phyloP scores from a whole-genome alignment of 1,284 basidiomycete genomes.

The Athelia psychrophila region DNA sequence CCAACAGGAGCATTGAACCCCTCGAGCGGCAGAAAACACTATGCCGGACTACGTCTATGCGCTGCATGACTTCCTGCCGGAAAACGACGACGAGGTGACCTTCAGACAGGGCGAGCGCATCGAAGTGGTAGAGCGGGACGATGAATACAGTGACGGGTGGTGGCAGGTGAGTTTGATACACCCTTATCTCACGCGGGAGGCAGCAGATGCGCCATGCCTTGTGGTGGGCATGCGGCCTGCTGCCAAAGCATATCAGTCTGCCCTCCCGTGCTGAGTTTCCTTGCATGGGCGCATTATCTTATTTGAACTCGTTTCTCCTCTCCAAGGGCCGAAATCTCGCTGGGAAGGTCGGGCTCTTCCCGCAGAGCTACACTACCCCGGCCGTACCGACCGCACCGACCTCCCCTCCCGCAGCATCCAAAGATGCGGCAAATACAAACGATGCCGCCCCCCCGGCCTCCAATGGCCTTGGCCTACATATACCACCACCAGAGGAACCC shows the following conservation, averaged over 20 bases:
- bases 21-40: too few species aligned
- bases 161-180: constrained; percentile 76
- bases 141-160: constrained; percentile 96
- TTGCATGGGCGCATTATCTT: constrained; percentile 9
- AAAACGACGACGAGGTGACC: constrained; percentile 91
- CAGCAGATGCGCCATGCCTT: neutral
- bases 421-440: constrained; percentile 18
- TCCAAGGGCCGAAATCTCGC: constrained; percentile 78
- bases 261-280: constrained; percentile 13
- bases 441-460: constrained; percentile 21
- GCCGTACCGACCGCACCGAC: constrained; percentile 39
- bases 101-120: constrained; percentile 89
- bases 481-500: too few species aligned
- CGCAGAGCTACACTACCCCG: constrained; percentile 83
- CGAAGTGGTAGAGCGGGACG: constrained; percentile 90
- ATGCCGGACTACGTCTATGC: constrained; percentile 71
- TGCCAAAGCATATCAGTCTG: neutral
- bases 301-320: constrained; percentile 9
- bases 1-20: too few species aligned
- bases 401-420: constrained; percentile 15
- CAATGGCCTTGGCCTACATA: neutral
- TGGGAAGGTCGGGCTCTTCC: constrained; percentile 89
- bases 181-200: constrained; percentile 9
- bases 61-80: constrained; percentile 84
- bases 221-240: neutral